Base-by-base conservation (phyloP, 2,329 filamentous ascomycete genomes). In the Aspergillus aculeatinus region DNA sequence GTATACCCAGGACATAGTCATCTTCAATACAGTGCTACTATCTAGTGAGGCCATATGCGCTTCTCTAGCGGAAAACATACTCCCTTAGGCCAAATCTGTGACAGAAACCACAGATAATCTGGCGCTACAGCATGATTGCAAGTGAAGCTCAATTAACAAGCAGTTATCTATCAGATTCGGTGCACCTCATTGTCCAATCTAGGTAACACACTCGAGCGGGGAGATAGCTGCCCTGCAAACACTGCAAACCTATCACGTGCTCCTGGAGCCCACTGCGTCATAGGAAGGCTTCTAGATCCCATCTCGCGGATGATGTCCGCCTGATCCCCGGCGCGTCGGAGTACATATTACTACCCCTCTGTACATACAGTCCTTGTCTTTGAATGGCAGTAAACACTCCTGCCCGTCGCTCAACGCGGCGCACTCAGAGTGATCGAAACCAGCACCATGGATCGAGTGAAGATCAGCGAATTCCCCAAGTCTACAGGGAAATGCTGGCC, bases 401-500 rank as follows among this genome's bases (percentile, higher is more conserved):
- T n/a, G 16, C 39, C 5, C 39, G 39, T 44, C 39, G 39, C 39
- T 44, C 39, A 2, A 44, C 39, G 39, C 39, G 39, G 39, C 39
- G 39, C 5, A 44, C 3, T n/a, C 39, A 44, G 6, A 44, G 16
- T 44, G 39, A 3, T 19, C 39, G 16, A 19, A 44, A n/a, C n/a
- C 39, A 16, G 16, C 14, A 5, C 3, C 14, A 16, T 19, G 39
- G 1, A n/a, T 19, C 39, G 39, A 44, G 4, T 44, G 55, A 35
- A 12, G 69, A 73, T 57, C 63, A 75, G 55, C 65, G 63, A 23
- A 66, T 77, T 12, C 70, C 75, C 5, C 69, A 74, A 55, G 70
- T 78, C 3, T 80, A 79, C 59, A 69, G 66, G 50, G 75, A 80
- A 50, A 75, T 79, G 76, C 68, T 80, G 25, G 74, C 73, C 3